A percentile compares a stretch with the other conserved stretches of the same genome.
Evolutionary conservation across 257 asterid genomes (phyloP).

Genomic region (Thymus mandschuricus): DNA sequence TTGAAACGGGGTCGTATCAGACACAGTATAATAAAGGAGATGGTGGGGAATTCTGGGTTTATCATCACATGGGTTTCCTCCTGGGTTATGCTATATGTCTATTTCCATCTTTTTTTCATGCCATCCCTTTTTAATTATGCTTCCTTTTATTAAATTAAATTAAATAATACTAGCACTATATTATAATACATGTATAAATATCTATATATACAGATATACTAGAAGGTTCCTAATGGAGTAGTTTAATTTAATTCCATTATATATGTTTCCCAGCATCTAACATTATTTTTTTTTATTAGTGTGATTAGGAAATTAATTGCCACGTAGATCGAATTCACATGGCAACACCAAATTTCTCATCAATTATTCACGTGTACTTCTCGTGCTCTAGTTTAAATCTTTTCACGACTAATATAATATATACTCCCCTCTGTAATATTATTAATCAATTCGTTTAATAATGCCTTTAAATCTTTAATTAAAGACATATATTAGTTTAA

Average conservation of each 20-base stretch:
- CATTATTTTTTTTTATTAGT: background rate
- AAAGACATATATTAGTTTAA: background rate
- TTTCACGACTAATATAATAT: background rate
- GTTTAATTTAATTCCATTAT: background rate
- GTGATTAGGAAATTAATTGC: background rate
- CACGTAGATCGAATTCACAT: constrained; percentile 32
- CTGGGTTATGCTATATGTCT: background rate
- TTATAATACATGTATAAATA: background rate
- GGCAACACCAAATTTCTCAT: constrained; percentile 24
- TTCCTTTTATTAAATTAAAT: no score
- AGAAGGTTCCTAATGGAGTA: background rate
- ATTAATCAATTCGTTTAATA: constrained; percentile 8
- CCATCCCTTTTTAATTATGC: background rate
- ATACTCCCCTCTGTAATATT: background rate
- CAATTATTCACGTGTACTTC: constrained; percentile 55
- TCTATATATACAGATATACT: background rate
- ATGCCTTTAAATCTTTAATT: background rate
- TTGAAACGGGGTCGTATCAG: no score
- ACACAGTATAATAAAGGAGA: background rate
- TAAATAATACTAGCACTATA: no score
- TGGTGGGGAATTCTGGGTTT: constrained; percentile 28
- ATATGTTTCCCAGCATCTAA: background rate
- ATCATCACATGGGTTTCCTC: constrained; percentile 35
- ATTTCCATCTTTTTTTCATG: background rate
- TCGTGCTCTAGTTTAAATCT: constrained; percentile 33